Evolutionary conservation across 495 filamentous ascomycete genomes (phyloP).

Genomic region (Penicillium samsonianum): DNA sequence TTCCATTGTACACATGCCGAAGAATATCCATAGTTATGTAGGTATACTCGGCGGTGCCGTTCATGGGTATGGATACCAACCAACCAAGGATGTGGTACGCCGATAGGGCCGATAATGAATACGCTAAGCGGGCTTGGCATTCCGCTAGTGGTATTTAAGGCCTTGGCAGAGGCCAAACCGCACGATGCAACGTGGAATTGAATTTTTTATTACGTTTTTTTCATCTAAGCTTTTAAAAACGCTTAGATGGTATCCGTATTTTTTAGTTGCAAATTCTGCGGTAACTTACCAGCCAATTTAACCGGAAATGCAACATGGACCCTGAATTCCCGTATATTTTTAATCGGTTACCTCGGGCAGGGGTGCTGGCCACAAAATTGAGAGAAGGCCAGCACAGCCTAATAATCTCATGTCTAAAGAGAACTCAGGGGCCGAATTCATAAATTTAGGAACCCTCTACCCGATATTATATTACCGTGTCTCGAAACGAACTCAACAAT

Average conservation of each 20-base stretch:
- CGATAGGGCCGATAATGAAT: slow-evolving; percentile 23
- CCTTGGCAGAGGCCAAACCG: slow-evolving; percentile 6
- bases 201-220: neutral
- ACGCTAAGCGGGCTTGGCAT: neutral
- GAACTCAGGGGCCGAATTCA: neutral
- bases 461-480: too few species aligned
- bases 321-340: too few species aligned
- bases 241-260: neutral
- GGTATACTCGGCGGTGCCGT: too few species aligned
- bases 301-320: too few species aligned
- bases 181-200: neutral
- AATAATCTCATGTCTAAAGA: too few species aligned
- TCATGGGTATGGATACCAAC: neutral
- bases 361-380: too few species aligned
- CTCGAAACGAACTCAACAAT: neutral
- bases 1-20: too few species aligned
- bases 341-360: too few species aligned
- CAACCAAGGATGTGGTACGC: neutral
- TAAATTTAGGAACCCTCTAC: neutral
- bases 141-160: slow-evolving; percentile 3
- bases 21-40: too few species aligned
- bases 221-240: too few species aligned
- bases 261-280: neutral
- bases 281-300: too few species aligned
- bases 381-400: too few species aligned